Conservation (phyloP, 805 yeast species). For the Ogataea siamensis region DNA sequence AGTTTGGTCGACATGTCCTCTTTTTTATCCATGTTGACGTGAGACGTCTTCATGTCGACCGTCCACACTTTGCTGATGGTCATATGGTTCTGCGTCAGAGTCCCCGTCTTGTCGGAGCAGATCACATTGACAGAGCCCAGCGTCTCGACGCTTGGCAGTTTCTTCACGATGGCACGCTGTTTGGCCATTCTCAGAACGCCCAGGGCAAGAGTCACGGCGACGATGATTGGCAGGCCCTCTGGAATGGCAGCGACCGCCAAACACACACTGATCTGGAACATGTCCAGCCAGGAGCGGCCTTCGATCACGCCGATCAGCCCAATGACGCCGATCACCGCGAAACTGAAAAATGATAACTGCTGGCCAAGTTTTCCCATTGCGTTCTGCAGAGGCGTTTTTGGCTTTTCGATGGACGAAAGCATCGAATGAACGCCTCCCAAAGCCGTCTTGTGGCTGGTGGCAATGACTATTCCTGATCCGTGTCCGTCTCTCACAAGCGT, state of each 20-base stretch:
- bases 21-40: conserved; percentile 43
- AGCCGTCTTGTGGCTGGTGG: conserved; percentile 85
- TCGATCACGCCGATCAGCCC: conserved; percentile 86
- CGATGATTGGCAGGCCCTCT: conserved; percentile 97
- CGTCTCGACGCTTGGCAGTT: conserved; percentile 94
- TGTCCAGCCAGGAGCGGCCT: conserved; percentile 94
- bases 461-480: conserved; percentile 90
- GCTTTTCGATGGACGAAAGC: conserved; percentile 94
- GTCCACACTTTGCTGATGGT: conserved; percentile 85
- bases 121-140: conserved; percentile 92
- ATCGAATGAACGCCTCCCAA: conserved; percentile 93
- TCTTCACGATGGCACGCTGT: conserved; percentile 88
- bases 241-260: conserved; percentile 99
- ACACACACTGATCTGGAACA: conserved; percentile 97
- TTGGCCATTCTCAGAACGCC: conserved; percentile 97
- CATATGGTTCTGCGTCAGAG: conserved; percentile 88
- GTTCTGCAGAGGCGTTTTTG: conserved; percentile 93
- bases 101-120: conserved; percentile 90
- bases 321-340: conserved; percentile 85
- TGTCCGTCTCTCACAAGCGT: conserved; percentile 95
- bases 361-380: conserved; percentile 96
- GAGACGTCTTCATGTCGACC: conserved; percentile 49
- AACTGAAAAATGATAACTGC: conserved; percentile 81
- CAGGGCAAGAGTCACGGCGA: conserved; percentile 92
- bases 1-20: conserved; percentile 42